Evolutionary conservation across 2,329 filamentous ascomycete genomes (phyloP), one percentile per base, ranked within the genome.

Genomic region (Zopfia rhizophila): DNA sequence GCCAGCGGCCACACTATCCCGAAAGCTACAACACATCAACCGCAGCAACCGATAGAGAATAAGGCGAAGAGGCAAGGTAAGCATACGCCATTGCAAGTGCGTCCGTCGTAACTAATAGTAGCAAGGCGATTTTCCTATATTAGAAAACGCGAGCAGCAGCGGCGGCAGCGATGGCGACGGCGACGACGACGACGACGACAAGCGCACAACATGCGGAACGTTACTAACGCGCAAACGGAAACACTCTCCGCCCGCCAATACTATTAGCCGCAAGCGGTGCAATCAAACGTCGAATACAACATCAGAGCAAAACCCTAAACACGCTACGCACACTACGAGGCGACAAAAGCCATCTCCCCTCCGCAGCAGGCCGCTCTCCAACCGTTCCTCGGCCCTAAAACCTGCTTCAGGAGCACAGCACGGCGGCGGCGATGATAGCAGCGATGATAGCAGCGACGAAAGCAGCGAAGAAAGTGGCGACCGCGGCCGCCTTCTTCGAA

Each of bases 191-290:
- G n/a, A 19, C 19, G 23, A 19, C 37, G 24, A 25, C 29, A 41
- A 45, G 32, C 22, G 47, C 21, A 48, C 21, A 36, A 19, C 45
- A 35, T 40, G 13, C n/a, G n/a, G n/a, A n/a, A n/a, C n/a, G n/a
- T n/a, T n/a, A n/a, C n/a, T n/a, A n/a, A n/a, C n/a, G 33, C 46
- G 33, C 43, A 53, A 53, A 43, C 42, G 43, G 32, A 47, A 51
- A 43, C 48, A 28, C 14, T 23, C 14, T 35, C 36, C 43, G 17
- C 25, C 48, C 32, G 28, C 43, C n/a, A n/a, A n/a, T n/a, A n/a
- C n/a, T n/a, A n/a, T n/a, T n/a, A n/a, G n/a, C n/a, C n/a, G n/a
- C 36, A 41, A 43, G 29, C 38, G 32, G 37, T 33, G 48, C 27
- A 45, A n/a, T 48, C 33, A 19, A 48, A 32, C 4, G 39, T 19